A percentile compares a stretch with the other conserved stretches of the same genome.
Conservation (phyloP, 2,329 filamentous ascomycete species). For the Monosporascus sp. region DNA sequence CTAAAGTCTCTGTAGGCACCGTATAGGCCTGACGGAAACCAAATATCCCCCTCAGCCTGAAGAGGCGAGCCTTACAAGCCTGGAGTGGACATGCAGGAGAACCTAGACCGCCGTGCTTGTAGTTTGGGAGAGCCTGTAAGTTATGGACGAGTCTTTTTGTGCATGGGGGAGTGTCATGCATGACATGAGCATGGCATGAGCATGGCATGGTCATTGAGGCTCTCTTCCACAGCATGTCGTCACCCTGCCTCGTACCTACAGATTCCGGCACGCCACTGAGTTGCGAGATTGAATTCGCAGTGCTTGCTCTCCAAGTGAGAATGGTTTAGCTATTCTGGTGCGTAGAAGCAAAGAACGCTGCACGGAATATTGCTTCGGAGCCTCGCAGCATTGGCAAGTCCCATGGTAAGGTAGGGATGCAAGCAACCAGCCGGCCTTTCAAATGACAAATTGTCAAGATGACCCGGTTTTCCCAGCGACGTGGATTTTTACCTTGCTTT, state of each 20-base stretch:
- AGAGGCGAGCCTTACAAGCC: no score
- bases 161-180: conserved; percentile 24
- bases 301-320: not conserved
- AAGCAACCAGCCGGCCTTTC: not conserved
- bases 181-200: conserved; percentile 22
- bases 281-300: not conserved
- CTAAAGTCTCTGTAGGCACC: not conserved
- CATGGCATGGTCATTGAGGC: conserved; percentile 25
- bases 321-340: conserved; percentile 7
- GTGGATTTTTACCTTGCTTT: conserved; percentile 18
- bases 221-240: conserved; percentile 22
- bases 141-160: conserved; percentile 5
- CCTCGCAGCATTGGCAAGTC: conserved; percentile 16
- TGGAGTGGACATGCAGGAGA: no score
- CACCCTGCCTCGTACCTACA: conserved; percentile 22
- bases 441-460: not conserved
- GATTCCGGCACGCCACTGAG: not conserved
- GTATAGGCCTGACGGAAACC: not conserved
- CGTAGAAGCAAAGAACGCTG: conserved; percentile 13
- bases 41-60: no score
- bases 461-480: conserved; percentile 3
- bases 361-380: conserved; percentile 21
- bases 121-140: not conserved
- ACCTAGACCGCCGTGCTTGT: not conserved
- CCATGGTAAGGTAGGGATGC: conserved; percentile 12